phyloP scores from a whole-genome alignment of 257 asterid genomes.

The Fraxinus cuspidata region DNA sequence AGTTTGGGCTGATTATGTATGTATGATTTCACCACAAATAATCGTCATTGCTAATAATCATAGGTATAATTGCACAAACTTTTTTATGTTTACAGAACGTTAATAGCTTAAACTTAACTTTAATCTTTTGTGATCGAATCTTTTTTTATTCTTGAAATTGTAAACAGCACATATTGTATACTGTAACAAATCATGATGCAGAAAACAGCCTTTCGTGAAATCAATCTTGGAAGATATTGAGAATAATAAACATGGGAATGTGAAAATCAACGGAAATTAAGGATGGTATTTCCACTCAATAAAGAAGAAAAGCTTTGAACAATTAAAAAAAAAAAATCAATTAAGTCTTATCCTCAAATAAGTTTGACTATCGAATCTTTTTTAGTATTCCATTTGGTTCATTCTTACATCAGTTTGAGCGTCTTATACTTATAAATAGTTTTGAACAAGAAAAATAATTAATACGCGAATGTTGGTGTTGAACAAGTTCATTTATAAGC shows the following conservation, averaged over 20 bases:
- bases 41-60: neutral
- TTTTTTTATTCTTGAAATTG: constrained; percentile 29
- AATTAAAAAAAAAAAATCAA: neutral
- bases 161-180: constrained; percentile 22
- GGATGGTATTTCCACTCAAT: neutral
- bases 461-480: neutral
- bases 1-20: neutral
- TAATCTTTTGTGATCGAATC: constrained; percentile 29
- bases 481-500: no score
- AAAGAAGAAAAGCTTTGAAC: constrained; percentile 22
- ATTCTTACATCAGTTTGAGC: no score
- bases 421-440: neutral
- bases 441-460: constrained; percentile 1
- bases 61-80: neutral
- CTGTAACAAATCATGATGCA: constrained; percentile 36
- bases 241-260: constrained; percentile 36
- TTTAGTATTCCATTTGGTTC: no score
- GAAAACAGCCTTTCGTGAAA: constrained; percentile 46
- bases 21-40: neutral
- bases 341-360: no score
- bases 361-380: neutral
- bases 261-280: constrained; percentile 18
- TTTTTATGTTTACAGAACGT: neutral
- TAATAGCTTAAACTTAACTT: constrained; percentile 23
- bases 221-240: constrained; percentile 57